Percentiles rank a stretch among this genome's conserved stretches.
Conservation (phyloP, 2,329 filamentous ascomycete species). For the Ascochyta fabae region DNA sequence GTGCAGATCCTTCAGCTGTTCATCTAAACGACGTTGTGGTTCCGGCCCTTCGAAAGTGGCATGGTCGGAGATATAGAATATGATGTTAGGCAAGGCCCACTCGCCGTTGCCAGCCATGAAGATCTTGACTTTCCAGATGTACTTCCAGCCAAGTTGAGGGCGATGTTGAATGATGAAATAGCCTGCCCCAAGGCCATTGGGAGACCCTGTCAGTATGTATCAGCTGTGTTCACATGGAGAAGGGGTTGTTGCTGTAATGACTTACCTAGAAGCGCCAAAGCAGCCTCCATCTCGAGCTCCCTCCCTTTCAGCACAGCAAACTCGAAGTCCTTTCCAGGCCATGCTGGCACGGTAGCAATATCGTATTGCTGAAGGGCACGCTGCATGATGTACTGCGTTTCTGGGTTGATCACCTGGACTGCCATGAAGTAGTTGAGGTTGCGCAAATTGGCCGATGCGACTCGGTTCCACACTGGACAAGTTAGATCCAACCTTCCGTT, state of each 20-base stretch:
- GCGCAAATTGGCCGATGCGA: background rate
- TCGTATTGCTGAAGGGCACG: background rate
- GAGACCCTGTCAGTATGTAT: constrained; percentile 3
- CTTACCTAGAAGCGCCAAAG: constrained; percentile 7
- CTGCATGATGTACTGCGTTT: constrained; percentile 4
- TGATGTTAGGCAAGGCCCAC: constrained; percentile 2
- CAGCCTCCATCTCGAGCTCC: constrained; percentile 6
- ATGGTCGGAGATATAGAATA: constrained; percentile 17
- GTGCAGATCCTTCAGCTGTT: background rate
- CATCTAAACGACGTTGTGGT: constrained; percentile 1
- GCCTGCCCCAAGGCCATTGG: constrained; percentile 18
- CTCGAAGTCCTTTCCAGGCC: constrained; percentile 10
- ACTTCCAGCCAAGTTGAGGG: constrained; percentile 18
- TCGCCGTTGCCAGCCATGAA: constrained; percentile 1
- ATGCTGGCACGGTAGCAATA: background rate
- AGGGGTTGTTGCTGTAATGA: background rate
- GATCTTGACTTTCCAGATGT: constrained; percentile 16
- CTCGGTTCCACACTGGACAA: constrained; percentile 13
- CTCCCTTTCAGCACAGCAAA: background rate
- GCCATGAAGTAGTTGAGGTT: constrained; percentile 17
- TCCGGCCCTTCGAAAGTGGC: background rate
- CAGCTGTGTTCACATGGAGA: background rate
- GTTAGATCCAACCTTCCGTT: background rate
- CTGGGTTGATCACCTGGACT: constrained; percentile 4
- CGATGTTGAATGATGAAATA: constrained; percentile 24